These are phyloP conservation scores for Botrytis tulipae DNA, from an alignment of 2,329 filamentous ascomycete species.

Conservation along the genomic window DNA sequence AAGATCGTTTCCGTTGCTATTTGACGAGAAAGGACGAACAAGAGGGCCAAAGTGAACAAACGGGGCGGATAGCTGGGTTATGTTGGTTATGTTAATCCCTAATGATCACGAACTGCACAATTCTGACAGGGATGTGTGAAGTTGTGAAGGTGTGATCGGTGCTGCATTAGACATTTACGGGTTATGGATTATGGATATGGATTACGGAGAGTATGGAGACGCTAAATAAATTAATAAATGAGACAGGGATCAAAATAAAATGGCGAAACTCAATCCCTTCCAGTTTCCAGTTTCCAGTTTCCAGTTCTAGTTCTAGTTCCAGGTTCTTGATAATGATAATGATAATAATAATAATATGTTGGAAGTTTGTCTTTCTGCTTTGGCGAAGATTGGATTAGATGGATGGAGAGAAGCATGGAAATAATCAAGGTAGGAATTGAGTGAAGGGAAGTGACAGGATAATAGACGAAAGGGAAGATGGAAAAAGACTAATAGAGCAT, in stretches of 20 bases:
- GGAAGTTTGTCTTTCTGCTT: background rate
- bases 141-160: conserved; percentile 10
- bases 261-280: background rate
- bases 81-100: background rate
- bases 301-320: too few species aligned
- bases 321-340: too few species aligned
- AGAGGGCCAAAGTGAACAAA: conserved; percentile 14
- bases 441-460: too few species aligned
- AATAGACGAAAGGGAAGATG: background rate
- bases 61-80: conserved; percentile 17
- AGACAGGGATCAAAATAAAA: background rate
- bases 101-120: background rate
- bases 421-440: background rate
- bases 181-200: background rate
- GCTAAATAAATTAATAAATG: background rate
- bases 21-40: conserved; percentile 18
- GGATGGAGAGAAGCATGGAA: background rate
- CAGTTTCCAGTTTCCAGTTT: too few species aligned
- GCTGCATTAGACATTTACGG: conserved; percentile 3
- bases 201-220: conserved; percentile 9
- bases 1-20: conserved; percentile 6
- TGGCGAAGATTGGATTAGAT: background rate
- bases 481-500: background rate
- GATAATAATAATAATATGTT: background rate
- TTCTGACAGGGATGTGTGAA: background rate